Base-by-base conservation (phyloP, 768 basidiomycete species). In the Hygrophorus russula region DNA sequence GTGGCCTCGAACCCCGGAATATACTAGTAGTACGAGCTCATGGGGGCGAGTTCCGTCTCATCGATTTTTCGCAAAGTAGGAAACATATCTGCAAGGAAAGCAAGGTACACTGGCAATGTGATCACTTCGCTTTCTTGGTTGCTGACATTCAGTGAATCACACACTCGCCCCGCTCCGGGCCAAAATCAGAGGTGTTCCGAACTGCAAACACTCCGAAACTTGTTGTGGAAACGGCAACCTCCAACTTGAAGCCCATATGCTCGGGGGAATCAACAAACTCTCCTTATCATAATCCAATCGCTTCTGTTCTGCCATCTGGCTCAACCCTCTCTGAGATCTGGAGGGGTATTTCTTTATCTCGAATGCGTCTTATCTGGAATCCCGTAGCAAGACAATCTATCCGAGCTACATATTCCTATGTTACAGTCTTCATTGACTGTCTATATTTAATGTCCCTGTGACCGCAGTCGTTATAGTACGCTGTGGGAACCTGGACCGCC, bases 141-240 rank as follows among this genome's bases (percentile, higher is more conserved):
- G 38, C 36, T 45, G 24, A 45, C 44, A 42, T 42, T 45, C 42
- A 28, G 41, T 15, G 32, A 42, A 37, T 31, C 42, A 41, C 39
- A 13, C 46, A 42, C 34, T 38, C 49, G 41, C 11, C 27, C 45
- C 33, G 41, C 43, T 33, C 9, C 40, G 47, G 24, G 36, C 36
- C 50, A 0, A 51, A 36, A 39, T 35, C 44, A 43, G 47, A 46
- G 18, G 41, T 51, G 50, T 51, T 42, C 36, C 39, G 48, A 51
- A 49, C 48, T 51, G 39, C 45, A 29, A 44, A 49, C 48, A 51
- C 37, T 51, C 48, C 48, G 47, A 51, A 30, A 48, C 29, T 42
- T 13, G 39, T 49, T 64, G 61, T 19, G 58, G 59, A 50, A 49
- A 42, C 4, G 30, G 14, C 15, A 11, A 38, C 10, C 36, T 33